Percentiles rank a stretch among this genome's conserved stretches.
Conservation (phyloP, 2,329 filamentous ascomycete species). For the Aureobasidium melanogenum region DNA sequence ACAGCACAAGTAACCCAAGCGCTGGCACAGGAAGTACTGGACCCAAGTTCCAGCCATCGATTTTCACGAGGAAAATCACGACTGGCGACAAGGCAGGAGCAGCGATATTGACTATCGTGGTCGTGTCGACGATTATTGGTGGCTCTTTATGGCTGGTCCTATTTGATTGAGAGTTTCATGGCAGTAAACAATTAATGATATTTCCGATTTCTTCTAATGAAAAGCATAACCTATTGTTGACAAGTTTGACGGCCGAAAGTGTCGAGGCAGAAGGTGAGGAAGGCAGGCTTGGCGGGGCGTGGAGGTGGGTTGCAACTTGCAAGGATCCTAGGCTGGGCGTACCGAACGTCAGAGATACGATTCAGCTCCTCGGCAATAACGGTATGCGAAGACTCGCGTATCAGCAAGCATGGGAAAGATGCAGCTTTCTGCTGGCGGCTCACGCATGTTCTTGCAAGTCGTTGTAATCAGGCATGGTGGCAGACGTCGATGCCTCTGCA, state of each 20-base stretch:
- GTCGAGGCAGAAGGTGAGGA: too few species aligned
- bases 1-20: conserved; percentile 10
- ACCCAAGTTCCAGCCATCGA: neutral
- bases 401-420: too few species aligned
- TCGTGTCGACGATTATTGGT: conserved; percentile 30
- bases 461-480: neutral
- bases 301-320: too few species aligned
- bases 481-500: neutral
- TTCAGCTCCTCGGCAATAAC: too few species aligned
- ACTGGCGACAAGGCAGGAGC: conserved; percentile 58
- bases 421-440: too few species aligned
- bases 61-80: conserved; percentile 30
- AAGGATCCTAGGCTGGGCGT: too few species aligned
- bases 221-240: too few species aligned
- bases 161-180: neutral
- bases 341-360: too few species aligned
- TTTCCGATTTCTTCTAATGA: neutral
- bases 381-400: too few species aligned
- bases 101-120: conserved; percentile 52
- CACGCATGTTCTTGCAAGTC: too few species aligned
- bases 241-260: too few species aligned
- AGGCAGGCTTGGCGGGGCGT: too few species aligned
- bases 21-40: conserved; percentile 5
- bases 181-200: neutral
- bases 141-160: neutral